phyloP scores from a whole-genome alignment of 1,139 yeast species.

The Taiozyma sp. region DNA sequence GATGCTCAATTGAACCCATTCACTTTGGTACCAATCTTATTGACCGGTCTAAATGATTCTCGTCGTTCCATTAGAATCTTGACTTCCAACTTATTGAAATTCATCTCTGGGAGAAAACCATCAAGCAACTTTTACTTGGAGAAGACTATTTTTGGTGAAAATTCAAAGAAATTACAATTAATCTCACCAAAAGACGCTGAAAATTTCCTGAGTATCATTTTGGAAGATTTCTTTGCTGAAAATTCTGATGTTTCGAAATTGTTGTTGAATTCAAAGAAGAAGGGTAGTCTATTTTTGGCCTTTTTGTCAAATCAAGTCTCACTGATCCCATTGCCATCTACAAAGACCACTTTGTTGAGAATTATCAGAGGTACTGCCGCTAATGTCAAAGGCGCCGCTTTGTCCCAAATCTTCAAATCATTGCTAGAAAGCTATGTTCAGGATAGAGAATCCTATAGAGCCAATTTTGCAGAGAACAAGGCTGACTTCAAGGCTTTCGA shows the following conservation, averaged over 20 bases:
- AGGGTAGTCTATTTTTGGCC: conserved; percentile 38
- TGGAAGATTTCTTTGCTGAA: conserved; percentile 43
- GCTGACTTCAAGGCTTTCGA: conserved; percentile 52
- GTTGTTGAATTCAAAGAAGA: conserved; percentile 36
- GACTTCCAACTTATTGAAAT: conserved; percentile 27
- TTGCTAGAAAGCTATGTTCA: conserved; percentile 36
- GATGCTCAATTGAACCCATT: conserved; percentile 33
- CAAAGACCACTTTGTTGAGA: conserved; percentile 38
- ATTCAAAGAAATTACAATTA: conserved; percentile 43
- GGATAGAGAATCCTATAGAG: conserved; percentile 40
- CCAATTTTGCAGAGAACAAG: conserved; percentile 42
- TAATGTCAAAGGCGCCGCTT: conserved; percentile 31
- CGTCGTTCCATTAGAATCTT: conserved; percentile 35
- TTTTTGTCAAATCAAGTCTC: conserved; percentile 49
- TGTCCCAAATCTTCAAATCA: conserved; percentile 32
- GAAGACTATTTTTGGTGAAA: conserved; percentile 42
- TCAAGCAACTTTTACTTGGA: conserved; percentile 36
- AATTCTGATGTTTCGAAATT: conserved; percentile 34
- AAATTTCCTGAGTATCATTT: conserved; percentile 41
- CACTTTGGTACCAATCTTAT: conserved; percentile 38
- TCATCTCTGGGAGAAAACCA: conserved; percentile 35
- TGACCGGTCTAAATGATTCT: conserved; percentile 35
- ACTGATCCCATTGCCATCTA: conserved; percentile 37
- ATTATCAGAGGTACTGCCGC: conserved; percentile 30
- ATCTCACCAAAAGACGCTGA: conserved; percentile 64